Conservation (phyloP, 164 flowering plant genomes). For the Brasenia schreberi region DNA sequence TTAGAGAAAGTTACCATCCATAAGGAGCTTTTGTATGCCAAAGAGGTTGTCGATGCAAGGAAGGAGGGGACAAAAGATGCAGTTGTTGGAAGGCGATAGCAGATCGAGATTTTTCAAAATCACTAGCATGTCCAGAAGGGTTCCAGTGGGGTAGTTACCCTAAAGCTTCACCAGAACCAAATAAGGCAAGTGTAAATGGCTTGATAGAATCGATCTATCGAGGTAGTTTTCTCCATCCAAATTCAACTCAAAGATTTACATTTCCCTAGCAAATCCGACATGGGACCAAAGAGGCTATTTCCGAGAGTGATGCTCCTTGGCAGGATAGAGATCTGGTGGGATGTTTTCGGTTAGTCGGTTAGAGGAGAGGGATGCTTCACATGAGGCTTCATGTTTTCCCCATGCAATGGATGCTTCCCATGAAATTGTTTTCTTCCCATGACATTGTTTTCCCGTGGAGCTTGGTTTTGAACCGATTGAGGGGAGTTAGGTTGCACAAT, state of each 20-base stretch:
- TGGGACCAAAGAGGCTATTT: conserved; percentile 66
- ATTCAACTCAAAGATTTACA: conserved; percentile 55
- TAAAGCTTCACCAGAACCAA: conserved; percentile 6
- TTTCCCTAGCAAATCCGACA: conserved; percentile 57
- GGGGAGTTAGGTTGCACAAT: conserved; percentile 40
- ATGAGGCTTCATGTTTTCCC: conserved; percentile 51
- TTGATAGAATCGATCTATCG: conserved; percentile 21
- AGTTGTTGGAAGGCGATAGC: conserved; percentile 67
- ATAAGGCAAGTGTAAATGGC: conserved; percentile 47
- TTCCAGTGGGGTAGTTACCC: conserved; percentile 51
- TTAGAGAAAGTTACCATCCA: conserved; percentile 89
- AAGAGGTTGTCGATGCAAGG: conserved; percentile 61
- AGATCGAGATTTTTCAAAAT: conserved; percentile 31
- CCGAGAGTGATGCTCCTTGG: conserved; percentile 48
- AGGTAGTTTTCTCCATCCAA: conserved; percentile 61
- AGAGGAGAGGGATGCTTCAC: conserved; percentile 51
- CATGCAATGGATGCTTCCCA: conserved; percentile 55
- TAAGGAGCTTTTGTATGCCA: conserved; percentile 78
- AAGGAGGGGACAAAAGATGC: conserved; percentile 60
- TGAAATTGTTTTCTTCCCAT: conserved; percentile 78
- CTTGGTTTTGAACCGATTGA: conserved; percentile 32
- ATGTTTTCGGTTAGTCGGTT: conserved; percentile 68
- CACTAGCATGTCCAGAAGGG: conserved; percentile 26
- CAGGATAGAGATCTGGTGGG: conserved; percentile 48
- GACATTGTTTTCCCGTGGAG: conserved; percentile 75